These are phyloP conservation scores for Picea glauca DNA, from an alignment of 75 land plant genomes.

Conservation along the genomic window DNA sequence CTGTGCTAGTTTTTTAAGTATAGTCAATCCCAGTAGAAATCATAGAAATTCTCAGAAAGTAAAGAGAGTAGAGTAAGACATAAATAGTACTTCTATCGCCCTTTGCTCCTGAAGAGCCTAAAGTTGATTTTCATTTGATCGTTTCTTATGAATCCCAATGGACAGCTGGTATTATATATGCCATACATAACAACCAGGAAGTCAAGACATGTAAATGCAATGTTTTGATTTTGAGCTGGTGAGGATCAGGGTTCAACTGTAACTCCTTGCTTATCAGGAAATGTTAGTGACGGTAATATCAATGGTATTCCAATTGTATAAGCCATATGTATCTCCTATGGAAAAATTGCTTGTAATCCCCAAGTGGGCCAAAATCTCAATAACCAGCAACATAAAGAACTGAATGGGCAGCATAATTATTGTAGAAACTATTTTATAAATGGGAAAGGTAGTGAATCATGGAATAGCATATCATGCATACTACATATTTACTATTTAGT, in stretches of 20 bases:
- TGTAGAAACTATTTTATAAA: no score
- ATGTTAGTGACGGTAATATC: no score
- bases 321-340: neutral
- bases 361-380: neutral
- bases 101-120: no score
- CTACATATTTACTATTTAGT: no score
- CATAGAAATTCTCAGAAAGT: neutral
- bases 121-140: no score
- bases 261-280: neutral
- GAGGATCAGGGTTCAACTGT: neutral
- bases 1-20: neutral
- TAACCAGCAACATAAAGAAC: neutral
- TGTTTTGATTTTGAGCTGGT: neutral
- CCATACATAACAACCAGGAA: no score
- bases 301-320: neutral
- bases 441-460: no score
- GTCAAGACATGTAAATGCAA: no score
- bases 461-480: no score
- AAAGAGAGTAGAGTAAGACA: neutral
- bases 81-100: neutral
- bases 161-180: no score
- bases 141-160: no score
- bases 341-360: neutral
- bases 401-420: neutral
- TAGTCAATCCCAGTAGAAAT: no score